These are phyloP conservation scores for Geotrichum histeridarum DNA, from an alignment of 1,139 yeast species.

Conservation along the genomic window DNA sequence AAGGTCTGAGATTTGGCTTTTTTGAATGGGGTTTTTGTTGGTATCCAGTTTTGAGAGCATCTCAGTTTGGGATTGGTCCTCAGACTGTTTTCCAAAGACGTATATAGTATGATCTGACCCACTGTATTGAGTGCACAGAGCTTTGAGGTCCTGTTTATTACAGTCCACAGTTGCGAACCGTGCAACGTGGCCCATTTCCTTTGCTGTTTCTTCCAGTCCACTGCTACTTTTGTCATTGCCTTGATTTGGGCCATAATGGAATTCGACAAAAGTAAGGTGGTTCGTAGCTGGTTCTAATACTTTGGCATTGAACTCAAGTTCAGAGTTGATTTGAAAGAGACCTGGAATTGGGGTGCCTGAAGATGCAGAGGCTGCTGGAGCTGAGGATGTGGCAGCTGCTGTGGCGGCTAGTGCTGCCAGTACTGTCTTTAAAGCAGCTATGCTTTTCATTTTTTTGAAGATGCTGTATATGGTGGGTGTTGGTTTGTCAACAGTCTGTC, in stretches of 20 bases:
- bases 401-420: no score
- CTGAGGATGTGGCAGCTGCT: neutral
- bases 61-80: no score
- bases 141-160: neutral
- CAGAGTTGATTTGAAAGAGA: neutral
- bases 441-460: no score
- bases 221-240: no score
- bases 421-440: no score
- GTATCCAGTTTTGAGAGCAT: no score
- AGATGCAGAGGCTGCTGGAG: neutral
- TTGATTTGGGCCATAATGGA: neutral
- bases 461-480: no score
- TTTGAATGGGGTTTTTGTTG: no score
- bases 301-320: neutral
- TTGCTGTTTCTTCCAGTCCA: neutral
- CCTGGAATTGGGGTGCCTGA: neutral
- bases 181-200: neutral
- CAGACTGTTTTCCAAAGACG: no score
- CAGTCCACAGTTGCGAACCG: neutral
- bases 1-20: no score
- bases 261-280: neutral
- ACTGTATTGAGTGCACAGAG: neutral
- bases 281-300: neutral
- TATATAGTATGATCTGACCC: no score
- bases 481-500: no score